Evolutionary conservation across 805 yeast species (phyloP).

Genomic region (Yamadazyma sp.): DNA sequence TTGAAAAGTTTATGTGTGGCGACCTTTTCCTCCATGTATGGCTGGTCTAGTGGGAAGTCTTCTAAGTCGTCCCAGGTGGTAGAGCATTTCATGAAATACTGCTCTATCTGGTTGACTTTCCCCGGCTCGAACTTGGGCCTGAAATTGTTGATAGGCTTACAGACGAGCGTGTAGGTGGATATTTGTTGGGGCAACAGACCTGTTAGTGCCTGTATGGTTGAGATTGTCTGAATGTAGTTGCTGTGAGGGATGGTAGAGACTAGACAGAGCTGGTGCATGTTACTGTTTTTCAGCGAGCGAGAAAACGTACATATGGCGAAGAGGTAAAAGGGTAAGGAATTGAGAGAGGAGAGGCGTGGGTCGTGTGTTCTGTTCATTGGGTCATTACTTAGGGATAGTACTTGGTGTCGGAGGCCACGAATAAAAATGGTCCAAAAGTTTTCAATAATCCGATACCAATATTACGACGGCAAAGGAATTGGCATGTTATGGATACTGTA

Average conservation of each 20-base stretch:
- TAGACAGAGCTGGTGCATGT: slow-evolving; percentile 54
- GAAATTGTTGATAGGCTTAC: slow-evolving; percentile 52
- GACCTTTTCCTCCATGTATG: slow-evolving; percentile 23
- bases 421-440: too few species aligned
- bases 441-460: too few species aligned
- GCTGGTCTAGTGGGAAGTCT: slow-evolving; percentile 25
- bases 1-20: slow-evolving; percentile 32
- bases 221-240: slow-evolving; percentile 41
- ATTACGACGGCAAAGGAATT: too few species aligned
- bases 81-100: slow-evolving; percentile 49
- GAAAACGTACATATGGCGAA: too few species aligned
- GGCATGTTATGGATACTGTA: too few species aligned
- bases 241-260: slow-evolving; percentile 45
- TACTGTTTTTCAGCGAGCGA: slow-evolving; percentile 36
- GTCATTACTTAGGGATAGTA: too few species aligned
- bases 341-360: too few species aligned
- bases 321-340: too few species aligned
- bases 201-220: slow-evolving; percentile 53
- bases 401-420: too few species aligned
- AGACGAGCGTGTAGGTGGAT: slow-evolving; percentile 48
- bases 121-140: slow-evolving; percentile 56
- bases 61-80: slow-evolving; percentile 44
- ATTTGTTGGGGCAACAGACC: slow-evolving; percentile 47
- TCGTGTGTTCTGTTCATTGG: too few species aligned
- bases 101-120: slow-evolving; percentile 57